Conservation (phyloP, 192 early-diverging fungal genomes). For the Podila clonocystis region DNA sequence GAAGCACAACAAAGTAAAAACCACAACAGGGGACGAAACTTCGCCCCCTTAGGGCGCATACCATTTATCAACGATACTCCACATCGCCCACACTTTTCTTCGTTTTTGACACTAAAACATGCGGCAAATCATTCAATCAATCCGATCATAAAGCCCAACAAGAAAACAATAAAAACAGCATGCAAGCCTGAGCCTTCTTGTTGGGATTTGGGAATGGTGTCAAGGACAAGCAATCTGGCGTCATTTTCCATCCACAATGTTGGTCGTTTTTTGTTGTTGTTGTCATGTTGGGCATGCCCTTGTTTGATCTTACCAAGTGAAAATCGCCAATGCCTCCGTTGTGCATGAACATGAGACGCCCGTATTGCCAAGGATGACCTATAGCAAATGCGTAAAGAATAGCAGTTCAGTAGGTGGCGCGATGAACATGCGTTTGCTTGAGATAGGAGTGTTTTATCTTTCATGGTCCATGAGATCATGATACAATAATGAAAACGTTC, state of each 20-base stretch:
- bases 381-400: not conserved
- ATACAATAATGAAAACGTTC: too few species aligned
- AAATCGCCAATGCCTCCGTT: conserved; percentile 78
- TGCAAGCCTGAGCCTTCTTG: too few species aligned
- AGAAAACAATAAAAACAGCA: not conserved
- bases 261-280: not conserved
- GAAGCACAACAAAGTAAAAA: too few species aligned
- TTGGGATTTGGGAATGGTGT: conserved; percentile 18
- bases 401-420: not conserved
- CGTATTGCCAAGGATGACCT: conserved; percentile 73
- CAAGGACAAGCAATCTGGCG: conserved; percentile 20
- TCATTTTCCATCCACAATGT: conserved; percentile 16
- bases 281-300: not conserved
- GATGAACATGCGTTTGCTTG: too few species aligned
- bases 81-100: too few species aligned
- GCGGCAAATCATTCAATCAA: not conserved
- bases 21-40: too few species aligned
- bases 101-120: too few species aligned
- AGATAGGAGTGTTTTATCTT: too few species aligned
- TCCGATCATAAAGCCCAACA: not conserved
- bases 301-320: conserved; percentile 55
- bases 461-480: too few species aligned
- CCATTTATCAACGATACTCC: too few species aligned
- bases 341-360: conserved; percentile 87
- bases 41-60: too few species aligned